Base-by-base conservation (phyloP, 1,139 yeast genomes). In the Saccharomyces hybrid region DNA sequence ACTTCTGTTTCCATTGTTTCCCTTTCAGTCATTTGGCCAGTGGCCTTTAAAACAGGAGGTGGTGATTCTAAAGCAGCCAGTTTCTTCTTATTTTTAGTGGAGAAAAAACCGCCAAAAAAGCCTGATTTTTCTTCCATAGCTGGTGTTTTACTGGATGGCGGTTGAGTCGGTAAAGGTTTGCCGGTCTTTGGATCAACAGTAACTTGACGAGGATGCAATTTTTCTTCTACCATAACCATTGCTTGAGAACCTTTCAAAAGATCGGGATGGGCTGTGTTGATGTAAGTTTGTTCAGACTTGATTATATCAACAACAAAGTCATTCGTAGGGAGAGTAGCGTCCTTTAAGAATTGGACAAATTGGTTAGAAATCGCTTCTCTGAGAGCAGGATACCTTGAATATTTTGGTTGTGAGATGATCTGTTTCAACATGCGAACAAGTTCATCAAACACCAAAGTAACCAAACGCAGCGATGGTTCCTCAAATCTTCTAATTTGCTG, bases 251-350 rank as follows among this genome's bases (percentile, higher is more conserved):
- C 99, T 70, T 88, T 91, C 64, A 93, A 79, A 67, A 93, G 81
- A 70, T 93, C 99, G 2, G 99, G 99, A 70, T 93, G 99, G 2
- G 97, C 98, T 16, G 99, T 93, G 72, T 93, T 93, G 61, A 93
- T 90, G 73, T 93, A 93, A 4, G 96, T 87, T 67, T 90, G 95
- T 73, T 93, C 99, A 59, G 96, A 76, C 59, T 73, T 76, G 62
- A 93, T 90, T 56, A 93, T 78, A 70, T 93, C 98, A 28, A 78
- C 72, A 47, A 91, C 96, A 67, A 93, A 88, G 53, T 81, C 80
- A 70, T 86, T 89, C 28, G 99, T 89, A 55, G 99, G 98, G 32
- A 81, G 70, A 64, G 89, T 80, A 32, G 88, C 86, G 54, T 83
- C 86, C 70, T 95, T 84, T 69, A 93, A 78, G 67, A 82, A 93